Evolutionary conservation across 345 rosid genomes (phyloP), one percentile per base, ranked within the genome.

Genomic region (Ceriops decandra): DNA sequence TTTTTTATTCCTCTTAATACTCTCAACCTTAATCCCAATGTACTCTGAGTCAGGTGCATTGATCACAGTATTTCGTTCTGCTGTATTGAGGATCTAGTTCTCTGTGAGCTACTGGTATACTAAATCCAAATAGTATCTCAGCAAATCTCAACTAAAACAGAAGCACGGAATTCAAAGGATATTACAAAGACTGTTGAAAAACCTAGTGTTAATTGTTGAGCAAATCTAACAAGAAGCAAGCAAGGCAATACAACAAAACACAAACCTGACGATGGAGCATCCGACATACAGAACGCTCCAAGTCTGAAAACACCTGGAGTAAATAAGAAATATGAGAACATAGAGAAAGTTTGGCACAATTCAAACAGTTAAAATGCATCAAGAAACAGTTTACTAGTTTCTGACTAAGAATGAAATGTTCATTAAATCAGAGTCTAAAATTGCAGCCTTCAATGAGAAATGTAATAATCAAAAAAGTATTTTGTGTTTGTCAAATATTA

Each of bases 261-360:
- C 90, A 61, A 64, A 95, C 98, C 96, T 92, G 98, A 58, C 83
- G 81, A 78, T 95, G 96, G 67, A 90, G 87, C 97, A 95, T 95
- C 61, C 99, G 91, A 80, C 98, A 95, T 15, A 82, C 87, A 33
- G 98, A 95, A 47, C 96, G 98, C 72, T 95, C 97, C 79, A 95
- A 70, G 84, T 95, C 97, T 20, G 97, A 95, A 60, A 95, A 79
- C 53, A 92, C 98, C 99, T 95, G 86, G 75, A 84, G 52, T 72
- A n/a, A 24, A 68, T 52, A 61, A 67, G 64, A 59, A 20, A 52
- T 47, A 13, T 56, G 20, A 58, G 62, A 36, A 72, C 7, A 22
- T 27, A 33, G 5, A 15, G 59, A 33, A 54, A 58, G 47, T n/a
- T 22, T 11, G 53, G 15, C 1, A 42, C 52, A 21, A 28, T 20